Evolutionary conservation across 192 early-diverging fungal species (phyloP).

Genomic region (Entomortierella beljakovae): DNA sequence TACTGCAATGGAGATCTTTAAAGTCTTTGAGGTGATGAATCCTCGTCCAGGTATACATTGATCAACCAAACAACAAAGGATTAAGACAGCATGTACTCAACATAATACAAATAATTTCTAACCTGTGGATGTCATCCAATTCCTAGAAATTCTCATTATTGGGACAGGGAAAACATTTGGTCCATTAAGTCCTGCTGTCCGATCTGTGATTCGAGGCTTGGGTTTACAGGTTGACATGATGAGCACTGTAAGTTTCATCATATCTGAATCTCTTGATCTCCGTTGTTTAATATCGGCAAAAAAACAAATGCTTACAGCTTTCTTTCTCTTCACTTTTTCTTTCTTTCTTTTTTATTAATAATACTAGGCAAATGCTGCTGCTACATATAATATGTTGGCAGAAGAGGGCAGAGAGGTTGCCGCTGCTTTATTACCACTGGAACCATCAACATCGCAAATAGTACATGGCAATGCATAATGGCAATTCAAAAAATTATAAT

Average conservation of each 20-base stretch:
- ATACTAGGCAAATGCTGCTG: slow-evolving; percentile 63
- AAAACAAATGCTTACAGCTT: not conserved
- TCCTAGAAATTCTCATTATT: slow-evolving; percentile 66
- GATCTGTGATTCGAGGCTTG: slow-evolving; percentile 58
- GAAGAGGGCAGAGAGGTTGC: slow-evolving; percentile 71
- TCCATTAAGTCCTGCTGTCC: slow-evolving; percentile 61
- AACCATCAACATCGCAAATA: slow-evolving; percentile 45
- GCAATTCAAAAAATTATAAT: too few species aligned
- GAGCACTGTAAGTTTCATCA: slow-evolving; percentile 61
- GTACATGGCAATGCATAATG: slow-evolving; percentile 11
- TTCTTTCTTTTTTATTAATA: not conserved
- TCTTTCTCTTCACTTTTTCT: too few species aligned
- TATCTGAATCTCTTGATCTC: too few species aligned
- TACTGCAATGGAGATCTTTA: slow-evolving; percentile 61
- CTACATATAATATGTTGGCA: slow-evolving; percentile 67
- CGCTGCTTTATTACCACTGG: slow-evolving; percentile 63
- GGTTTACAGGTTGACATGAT: slow-evolving; percentile 70
- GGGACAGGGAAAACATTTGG: slow-evolving; percentile 66
- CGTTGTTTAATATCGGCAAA: not conserved
- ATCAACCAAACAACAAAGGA: not conserved
- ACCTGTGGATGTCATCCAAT: not conserved
- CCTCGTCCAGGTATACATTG: slow-evolving; percentile 66
- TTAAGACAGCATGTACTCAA: not conserved
- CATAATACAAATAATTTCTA: not conserved
- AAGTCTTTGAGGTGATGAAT: slow-evolving; percentile 65